phyloP scores from a whole-genome alignment of 805 yeast species.

The Yamadazyma nakazawae region DNA sequence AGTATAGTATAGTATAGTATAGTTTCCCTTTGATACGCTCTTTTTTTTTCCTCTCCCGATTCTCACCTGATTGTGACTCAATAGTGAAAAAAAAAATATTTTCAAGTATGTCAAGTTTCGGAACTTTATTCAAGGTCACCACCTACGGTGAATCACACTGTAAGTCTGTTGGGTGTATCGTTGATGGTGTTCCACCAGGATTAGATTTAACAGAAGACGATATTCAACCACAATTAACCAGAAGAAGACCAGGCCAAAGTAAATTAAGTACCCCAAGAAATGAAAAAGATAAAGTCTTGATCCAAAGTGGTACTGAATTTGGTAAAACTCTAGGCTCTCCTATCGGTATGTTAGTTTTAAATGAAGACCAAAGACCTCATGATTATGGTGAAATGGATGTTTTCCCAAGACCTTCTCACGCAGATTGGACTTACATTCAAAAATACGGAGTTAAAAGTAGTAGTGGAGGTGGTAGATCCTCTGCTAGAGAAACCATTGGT shows the following conservation, averaged over 20 bases:
- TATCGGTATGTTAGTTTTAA: constrained; percentile 85
- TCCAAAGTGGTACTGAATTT: constrained; percentile 91
- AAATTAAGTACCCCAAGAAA: constrained; percentile 91
- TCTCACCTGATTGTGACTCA: constrained; percentile 3
- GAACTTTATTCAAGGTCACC: constrained; percentile 59
- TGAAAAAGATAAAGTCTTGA: constrained; percentile 88
- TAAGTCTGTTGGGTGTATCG: constrained; percentile 95
- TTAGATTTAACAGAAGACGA: constrained; percentile 80
- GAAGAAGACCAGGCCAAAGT: constrained; percentile 98
- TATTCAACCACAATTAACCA: constrained; percentile 90
- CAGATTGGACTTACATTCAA: constrained; percentile 87
- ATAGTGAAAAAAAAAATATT: constrained; percentile 2
- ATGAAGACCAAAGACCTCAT: constrained; percentile 95
- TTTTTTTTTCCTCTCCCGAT: not conserved
- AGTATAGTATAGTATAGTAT: too few relatives aligned
- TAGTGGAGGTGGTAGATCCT: constrained; percentile 96
- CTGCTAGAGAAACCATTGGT: constrained; percentile 97
- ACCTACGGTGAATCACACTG: constrained; percentile 99
- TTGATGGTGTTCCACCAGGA: constrained; percentile 98
- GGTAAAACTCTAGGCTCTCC: constrained; percentile 94
- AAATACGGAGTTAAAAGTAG: constrained; percentile 93
- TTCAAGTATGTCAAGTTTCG: constrained; percentile 38
- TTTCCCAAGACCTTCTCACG: constrained; percentile 97
- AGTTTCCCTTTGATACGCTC: not conserved
- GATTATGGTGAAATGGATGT: constrained; percentile 94